Evolutionary conservation across 2,329 filamentous ascomycete species (phyloP).

Genomic region (Colletotrichum theobromicola): DNA sequence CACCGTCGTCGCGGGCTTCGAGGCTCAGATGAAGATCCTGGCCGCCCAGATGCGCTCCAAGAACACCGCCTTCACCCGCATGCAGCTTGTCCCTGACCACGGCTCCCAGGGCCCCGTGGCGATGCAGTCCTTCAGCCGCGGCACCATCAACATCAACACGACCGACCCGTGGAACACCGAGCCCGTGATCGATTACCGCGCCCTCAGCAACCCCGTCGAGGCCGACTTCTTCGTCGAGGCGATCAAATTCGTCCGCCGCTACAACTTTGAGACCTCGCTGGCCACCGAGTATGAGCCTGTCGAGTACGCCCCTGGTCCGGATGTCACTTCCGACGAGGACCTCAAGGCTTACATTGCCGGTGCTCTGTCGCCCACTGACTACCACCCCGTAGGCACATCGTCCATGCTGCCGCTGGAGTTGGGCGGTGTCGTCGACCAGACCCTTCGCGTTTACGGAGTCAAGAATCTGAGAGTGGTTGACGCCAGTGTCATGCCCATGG

Average conservation of each 20-base stretch:
- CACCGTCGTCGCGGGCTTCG: conserved; percentile 39
- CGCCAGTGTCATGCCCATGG: conserved; percentile 34
- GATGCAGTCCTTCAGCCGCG: conserved; percentile 40
- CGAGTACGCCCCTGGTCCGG: conserved; percentile 35
- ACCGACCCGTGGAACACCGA: conserved; percentile 37
- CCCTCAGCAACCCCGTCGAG: conserved; percentile 43
- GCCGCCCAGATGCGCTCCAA: conserved; percentile 36
- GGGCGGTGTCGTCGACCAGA: conserved; percentile 35
- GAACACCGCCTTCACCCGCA: conserved; percentile 38
- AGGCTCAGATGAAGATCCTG: conserved; percentile 41
- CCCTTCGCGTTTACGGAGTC: conserved; percentile 34
- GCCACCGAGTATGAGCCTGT: conserved; percentile 33
- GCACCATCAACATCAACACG: conserved; percentile 42
- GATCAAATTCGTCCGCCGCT: conserved; percentile 39
- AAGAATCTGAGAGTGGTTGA: conserved; percentile 31
- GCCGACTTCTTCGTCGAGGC: conserved; percentile 41
- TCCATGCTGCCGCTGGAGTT: conserved; percentile 51
- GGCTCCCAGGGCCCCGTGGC: conserved; percentile 27
- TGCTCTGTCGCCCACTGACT: conserved; percentile 29
- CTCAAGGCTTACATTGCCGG: conserved; percentile 26
- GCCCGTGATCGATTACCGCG: conserved; percentile 43
- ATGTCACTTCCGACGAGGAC: conserved; percentile 36
- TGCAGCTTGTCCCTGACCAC: conserved; percentile 25
- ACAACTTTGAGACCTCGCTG: conserved; percentile 39
- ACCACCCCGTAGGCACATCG: conserved; percentile 53